Percentiles rank a stretch among this genome's conserved stretches.
phyloP scores from a whole-genome alignment of 1,284 basidiomycete species.

The Puccinia hordei region DNA sequence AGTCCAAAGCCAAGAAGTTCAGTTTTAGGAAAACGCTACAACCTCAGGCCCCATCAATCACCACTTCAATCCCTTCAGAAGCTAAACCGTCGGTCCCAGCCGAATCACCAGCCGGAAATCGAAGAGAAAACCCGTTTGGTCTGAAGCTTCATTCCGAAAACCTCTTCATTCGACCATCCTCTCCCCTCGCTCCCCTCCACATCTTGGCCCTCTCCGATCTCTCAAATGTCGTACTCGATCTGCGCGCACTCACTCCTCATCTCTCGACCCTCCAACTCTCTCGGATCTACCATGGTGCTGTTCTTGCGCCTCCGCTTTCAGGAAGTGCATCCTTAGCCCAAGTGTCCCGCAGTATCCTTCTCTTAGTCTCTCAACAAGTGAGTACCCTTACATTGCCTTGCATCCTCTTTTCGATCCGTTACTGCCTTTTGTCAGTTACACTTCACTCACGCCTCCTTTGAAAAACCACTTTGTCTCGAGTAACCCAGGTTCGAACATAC shows the following conservation, averaged over 20 bases:
- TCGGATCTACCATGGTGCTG: background rate
- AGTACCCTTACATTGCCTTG: background rate
- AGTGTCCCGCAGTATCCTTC: conserved; percentile 5
- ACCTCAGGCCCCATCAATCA: background rate
- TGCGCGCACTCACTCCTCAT: background rate
- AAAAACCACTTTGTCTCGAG: background rate
- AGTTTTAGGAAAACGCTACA: conserved; percentile 1
- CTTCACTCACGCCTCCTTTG: background rate
- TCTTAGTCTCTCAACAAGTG: conserved; percentile 16
- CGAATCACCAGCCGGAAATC: background rate
- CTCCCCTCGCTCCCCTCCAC: background rate
- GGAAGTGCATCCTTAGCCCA: conserved; percentile 1
- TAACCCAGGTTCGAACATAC: conserved; percentile 5
- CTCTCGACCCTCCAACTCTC: conserved; percentile 27
- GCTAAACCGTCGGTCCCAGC: too few relatives aligned
- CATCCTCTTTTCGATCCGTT: too few relatives aligned
- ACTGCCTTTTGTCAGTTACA: background rate
- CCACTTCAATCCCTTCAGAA: background rate
- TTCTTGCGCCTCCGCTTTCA: conserved; percentile 16
- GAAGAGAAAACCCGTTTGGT: background rate
- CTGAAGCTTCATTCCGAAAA: conserved; percentile 2
- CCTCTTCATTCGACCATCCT: conserved; percentile 24
- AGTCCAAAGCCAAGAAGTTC: conserved; percentile 27
- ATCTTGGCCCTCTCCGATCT: conserved; percentile 26
- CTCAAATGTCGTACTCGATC: conserved; percentile 17